phyloP scores from a whole-genome alignment of 225 moss, liverwort and hornwort species.

The Anthoceros angustus region DNA sequence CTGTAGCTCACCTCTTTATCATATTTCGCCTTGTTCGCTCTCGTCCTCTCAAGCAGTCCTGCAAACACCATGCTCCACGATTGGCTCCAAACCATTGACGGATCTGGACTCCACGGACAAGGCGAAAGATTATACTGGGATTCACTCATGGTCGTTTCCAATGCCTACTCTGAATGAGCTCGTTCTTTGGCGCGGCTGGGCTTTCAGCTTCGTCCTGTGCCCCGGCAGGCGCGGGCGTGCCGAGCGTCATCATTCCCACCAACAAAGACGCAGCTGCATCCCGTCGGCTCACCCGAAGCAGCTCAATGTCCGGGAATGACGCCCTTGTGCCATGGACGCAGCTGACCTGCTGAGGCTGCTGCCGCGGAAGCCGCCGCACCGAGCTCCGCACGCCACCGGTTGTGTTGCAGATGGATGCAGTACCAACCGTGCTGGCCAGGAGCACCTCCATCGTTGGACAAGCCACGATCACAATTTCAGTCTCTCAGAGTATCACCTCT shows the following conservation, averaged over 20 bases:
- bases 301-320: too few relatives aligned
- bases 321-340: too few relatives aligned
- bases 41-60: constrained; percentile 68
- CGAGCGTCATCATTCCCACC: background rate
- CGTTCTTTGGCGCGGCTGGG: background rate
- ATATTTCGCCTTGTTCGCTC: constrained; percentile 64
- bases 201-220: background rate
- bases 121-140: too few relatives aligned
- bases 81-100: background rate
- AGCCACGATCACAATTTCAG: too few relatives aligned
- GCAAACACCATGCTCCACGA: constrained; percentile 23
- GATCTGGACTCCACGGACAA: background rate
- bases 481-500: too few relatives aligned
- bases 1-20: constrained; percentile 44
- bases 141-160: too few relatives aligned
- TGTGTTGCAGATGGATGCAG: too few relatives aligned
- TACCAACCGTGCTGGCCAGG: too few relatives aligned
- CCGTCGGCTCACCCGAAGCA: background rate
- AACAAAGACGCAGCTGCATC: background rate
- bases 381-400: too few relatives aligned
- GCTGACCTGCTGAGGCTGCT: too few relatives aligned
- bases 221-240: background rate
- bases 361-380: too few relatives aligned
- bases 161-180: background rate
- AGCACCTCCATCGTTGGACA: too few relatives aligned